phyloP scores from a whole-genome alignment of 2,329 filamentous ascomycete species.

The Peltaster fructicola region DNA sequence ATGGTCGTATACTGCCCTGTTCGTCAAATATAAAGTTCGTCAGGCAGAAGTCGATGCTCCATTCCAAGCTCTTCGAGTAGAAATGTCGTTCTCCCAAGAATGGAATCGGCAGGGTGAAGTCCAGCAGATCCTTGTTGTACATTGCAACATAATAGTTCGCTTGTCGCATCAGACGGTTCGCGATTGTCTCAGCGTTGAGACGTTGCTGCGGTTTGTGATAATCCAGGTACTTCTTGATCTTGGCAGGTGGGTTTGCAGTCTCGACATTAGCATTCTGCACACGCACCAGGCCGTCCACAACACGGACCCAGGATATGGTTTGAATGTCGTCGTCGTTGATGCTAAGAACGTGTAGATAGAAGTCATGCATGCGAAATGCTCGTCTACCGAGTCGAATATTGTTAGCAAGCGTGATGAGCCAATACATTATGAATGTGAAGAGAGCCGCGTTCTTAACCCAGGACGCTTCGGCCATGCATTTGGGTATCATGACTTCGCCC shows the following conservation, averaged over 20 bases:
- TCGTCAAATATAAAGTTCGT: conserved; percentile 90
- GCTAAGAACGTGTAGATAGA: conserved; percentile 65
- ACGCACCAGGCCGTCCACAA: conserved; percentile 71
- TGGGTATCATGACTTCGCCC: conserved; percentile 45
- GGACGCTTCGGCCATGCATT: conserved; percentile 61
- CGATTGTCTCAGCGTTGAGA: conserved; percentile 91
- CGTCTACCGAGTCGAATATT: conserved; percentile 47
- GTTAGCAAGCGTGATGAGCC: conserved; percentile 62
- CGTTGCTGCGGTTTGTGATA: conserved; percentile 43
- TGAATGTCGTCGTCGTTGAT: conserved; percentile 80
- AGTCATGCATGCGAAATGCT: conserved; percentile 63
- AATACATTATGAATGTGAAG: conserved; percentile 75
- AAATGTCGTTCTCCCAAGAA: conserved; percentile 64
- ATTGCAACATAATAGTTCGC: conserved; percentile 95
- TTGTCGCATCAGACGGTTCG: conserved; percentile 86
- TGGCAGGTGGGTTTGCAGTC: conserved; percentile 48
- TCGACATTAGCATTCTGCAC: conserved; percentile 74
- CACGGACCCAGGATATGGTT: conserved; percentile 83
- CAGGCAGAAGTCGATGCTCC: conserved; percentile 79
- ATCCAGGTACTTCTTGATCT: conserved; percentile 46
- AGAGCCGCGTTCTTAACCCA: conserved; percentile 58
- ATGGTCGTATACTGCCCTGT: conserved; percentile 66
- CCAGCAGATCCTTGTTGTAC: conserved; percentile 89
- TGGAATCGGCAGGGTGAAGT: conserved; percentile 71
- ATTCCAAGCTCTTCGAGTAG: conserved; percentile 78